Percentiles rank a stretch among this genome's conserved stretches.
These are phyloP conservation scores for Zychaea mexicana DNA, from an alignment of 371 early-diverging fungal species.

Conservation along the genomic window DNA sequence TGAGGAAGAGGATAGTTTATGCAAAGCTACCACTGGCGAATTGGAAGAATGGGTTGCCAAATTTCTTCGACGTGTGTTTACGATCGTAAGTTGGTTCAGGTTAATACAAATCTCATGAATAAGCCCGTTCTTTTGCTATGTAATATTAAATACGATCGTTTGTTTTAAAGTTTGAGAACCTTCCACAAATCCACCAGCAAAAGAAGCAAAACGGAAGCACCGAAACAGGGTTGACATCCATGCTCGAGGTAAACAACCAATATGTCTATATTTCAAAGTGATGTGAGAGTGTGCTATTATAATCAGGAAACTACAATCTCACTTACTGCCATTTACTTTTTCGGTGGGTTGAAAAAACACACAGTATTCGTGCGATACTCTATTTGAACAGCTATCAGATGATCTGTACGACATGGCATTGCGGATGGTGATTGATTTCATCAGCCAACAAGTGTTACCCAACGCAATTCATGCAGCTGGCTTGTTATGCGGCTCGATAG, in stretches of 20 bases:
- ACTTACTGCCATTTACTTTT: background rate
- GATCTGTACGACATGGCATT: conserved; percentile 65
- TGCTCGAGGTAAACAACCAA: conserved; percentile 30
- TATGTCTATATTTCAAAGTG: background rate
- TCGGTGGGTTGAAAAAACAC: too few relatives aligned
- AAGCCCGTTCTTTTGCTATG: too few relatives aligned
- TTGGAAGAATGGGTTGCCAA: conserved; percentile 89
- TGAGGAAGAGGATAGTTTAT: conserved; percentile 63
- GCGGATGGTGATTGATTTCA: conserved; percentile 60
- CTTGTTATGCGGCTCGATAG: conserved; percentile 49
- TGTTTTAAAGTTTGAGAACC: conserved; percentile 68
- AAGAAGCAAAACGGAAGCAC: conserved; percentile 38
- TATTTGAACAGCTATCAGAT: conserved; percentile 71
- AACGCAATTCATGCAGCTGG: conserved; percentile 74
- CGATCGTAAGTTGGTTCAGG: conserved; percentile 67
- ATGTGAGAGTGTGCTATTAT: too few relatives aligned
- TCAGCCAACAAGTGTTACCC: conserved; percentile 62
- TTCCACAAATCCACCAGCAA: conserved; percentile 61
- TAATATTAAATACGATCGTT: background rate
- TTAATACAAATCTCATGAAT: too few relatives aligned
- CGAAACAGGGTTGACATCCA: conserved; percentile 49
- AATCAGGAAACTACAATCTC: too few relatives aligned
- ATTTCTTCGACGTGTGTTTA: conserved; percentile 78
- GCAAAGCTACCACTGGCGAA: conserved; percentile 69
- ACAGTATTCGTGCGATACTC: conserved; percentile 63